A percentile compares a stretch with the other conserved stretches of the same genome.
Conservation (phyloP, 2,329 filamentous ascomycete species). For the Cladosporium sp. region DNA sequence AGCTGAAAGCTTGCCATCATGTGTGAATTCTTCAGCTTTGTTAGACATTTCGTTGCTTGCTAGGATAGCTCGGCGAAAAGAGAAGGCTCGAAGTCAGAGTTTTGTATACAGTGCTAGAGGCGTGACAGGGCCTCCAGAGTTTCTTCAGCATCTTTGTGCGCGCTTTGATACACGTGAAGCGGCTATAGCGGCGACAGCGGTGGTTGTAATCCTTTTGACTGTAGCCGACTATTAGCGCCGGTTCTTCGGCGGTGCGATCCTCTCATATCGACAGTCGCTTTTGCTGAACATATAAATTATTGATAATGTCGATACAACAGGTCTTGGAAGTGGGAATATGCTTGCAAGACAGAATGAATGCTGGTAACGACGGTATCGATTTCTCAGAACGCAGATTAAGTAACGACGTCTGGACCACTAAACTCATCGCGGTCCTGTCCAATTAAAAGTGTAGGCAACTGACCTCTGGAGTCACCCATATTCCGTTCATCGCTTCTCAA, state of each 20-base stretch:
- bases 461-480: not conserved
- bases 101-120: not conserved
- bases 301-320: not conserved
- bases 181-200: not conserved
- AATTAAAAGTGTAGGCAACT: not conserved
- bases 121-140: not conserved
- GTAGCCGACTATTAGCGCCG: not conserved
- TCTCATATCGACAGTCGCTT: not conserved
- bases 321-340: not conserved
- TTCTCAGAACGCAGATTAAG: not conserved
- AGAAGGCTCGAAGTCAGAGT: not conserved
- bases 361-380: not conserved
- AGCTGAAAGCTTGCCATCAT: not conserved
- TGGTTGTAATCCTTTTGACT: not conserved
- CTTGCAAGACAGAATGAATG: not conserved
- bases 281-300: not conserved
- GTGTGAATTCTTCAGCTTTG: not conserved
- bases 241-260: not conserved
- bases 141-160: not conserved
- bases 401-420: not conserved
- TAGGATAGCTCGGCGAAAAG: not conserved
- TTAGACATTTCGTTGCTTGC: not conserved
- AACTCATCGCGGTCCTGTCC: not conserved
- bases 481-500: constrained; percentile 1
- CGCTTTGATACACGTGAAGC: not conserved